These are phyloP conservation scores for Aspergillus floridensis DNA, from an alignment of 2,329 filamentous ascomycete species.

Conservation along the genomic window DNA sequence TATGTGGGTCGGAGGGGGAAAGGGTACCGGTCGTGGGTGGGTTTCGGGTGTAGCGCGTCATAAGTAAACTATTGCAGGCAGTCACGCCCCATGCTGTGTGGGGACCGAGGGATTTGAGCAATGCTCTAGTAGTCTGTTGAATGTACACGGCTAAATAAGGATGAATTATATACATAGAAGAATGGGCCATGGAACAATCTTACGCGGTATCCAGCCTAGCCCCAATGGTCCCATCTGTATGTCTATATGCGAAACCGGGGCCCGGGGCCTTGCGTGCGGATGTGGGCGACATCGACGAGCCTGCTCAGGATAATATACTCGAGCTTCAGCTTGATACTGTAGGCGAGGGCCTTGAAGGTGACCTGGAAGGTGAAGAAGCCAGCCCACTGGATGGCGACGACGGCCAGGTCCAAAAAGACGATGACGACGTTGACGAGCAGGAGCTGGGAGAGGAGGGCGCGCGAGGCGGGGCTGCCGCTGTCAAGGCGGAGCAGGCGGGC, in stretches of 20 bases:
- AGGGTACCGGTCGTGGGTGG: too few relatives aligned
- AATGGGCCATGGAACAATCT: too few relatives aligned
- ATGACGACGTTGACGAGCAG: constrained; percentile 48
- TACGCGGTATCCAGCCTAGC: too few relatives aligned
- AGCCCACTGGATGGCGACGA: constrained; percentile 43
- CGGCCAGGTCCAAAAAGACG: constrained; percentile 44
- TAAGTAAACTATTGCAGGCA: too few relatives aligned
- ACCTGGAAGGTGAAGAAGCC: constrained; percentile 45
- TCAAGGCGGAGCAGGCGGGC: constrained; percentile 48
- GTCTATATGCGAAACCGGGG: constrained; percentile 11
- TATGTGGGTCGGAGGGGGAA: too few relatives aligned
- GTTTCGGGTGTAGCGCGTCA: too few relatives aligned
- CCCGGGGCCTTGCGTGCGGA: constrained; percentile 5
- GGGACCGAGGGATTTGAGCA: too few relatives aligned
- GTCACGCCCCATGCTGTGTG: too few relatives aligned
- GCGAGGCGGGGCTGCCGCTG: constrained; percentile 36
- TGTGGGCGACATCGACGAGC: constrained; percentile 29
- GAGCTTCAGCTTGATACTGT: constrained; percentile 49
- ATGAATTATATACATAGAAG: too few relatives aligned
- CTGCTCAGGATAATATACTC: constrained; percentile 47
- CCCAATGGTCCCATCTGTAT: not conserved
- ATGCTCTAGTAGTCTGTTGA: too few relatives aligned
- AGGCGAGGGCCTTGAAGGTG: constrained; percentile 44
- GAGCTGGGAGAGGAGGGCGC: constrained; percentile 44
- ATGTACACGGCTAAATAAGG: too few relatives aligned